Conservation (phyloP, 2,329 filamentous ascomycete genomes). For the Blastomyces percursus region DNA sequence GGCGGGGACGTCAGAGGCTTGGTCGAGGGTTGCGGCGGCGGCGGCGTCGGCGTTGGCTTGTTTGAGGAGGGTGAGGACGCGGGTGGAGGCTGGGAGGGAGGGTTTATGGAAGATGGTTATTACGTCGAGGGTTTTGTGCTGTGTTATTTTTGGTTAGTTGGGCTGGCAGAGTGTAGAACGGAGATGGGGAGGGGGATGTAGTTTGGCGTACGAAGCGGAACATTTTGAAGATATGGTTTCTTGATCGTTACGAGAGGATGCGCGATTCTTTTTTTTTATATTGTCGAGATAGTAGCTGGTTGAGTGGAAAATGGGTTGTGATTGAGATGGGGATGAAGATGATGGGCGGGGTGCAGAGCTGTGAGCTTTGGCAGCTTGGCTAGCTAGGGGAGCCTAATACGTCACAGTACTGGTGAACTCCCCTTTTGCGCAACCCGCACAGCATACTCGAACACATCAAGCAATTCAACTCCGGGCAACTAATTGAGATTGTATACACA, state of each 20-base stretch:
- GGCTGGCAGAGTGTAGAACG: too few species aligned
- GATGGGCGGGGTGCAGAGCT: too few species aligned
- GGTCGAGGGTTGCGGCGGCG: conserved; percentile 59
- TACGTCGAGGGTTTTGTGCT: conserved; percentile 77
- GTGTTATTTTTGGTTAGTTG: conserved; percentile 5
- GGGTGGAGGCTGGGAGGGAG: conserved; percentile 57
- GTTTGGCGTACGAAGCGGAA: conserved; percentile 9
- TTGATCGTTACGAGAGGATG: background rate
- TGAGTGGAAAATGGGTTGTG: background rate
- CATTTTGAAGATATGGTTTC: conserved; percentile 6
- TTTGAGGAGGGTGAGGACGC: conserved; percentile 67
- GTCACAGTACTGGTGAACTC: too few species aligned
- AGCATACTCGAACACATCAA: too few species aligned
- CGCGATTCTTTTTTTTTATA: background rate
- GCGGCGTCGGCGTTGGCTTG: conserved; percentile 61
- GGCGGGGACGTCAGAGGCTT: conserved; percentile 55
- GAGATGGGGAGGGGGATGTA: background rate
- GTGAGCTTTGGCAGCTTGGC: too few species aligned
- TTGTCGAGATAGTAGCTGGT: background rate
- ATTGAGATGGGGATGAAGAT: background rate
- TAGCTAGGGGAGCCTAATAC: too few species aligned
- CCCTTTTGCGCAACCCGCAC: too few species aligned
- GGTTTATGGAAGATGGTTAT: conserved; percentile 94
- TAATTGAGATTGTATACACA: background rate
- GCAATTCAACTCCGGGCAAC: too few species aligned